Evolutionary conservation across 768 basidiomycete species (phyloP).

Genomic region (Amanita brunnescens): DNA sequence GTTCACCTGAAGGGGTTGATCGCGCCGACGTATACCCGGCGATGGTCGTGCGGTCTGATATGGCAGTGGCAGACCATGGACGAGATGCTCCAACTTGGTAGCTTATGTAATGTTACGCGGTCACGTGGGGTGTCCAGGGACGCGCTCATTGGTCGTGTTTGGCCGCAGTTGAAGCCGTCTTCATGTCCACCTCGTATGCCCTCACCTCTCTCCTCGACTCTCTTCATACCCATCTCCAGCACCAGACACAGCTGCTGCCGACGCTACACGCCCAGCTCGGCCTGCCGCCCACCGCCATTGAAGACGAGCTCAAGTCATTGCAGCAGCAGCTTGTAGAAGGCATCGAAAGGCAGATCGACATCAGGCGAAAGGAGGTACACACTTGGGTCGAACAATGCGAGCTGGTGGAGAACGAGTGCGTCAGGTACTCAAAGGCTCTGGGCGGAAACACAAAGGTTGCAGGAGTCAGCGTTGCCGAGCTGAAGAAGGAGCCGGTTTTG

Average conservation of each 20-base stretch:
- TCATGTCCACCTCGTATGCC: constrained; percentile 23
- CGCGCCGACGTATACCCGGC: not conserved
- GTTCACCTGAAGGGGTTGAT: not conserved
- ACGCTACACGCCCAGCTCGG: constrained; percentile 80
- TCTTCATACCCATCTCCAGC: constrained; percentile 67
- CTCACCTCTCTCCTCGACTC: constrained; percentile 68
- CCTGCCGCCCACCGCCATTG: constrained; percentile 67
- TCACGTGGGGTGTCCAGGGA: constrained; percentile 12
- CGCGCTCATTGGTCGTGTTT: constrained; percentile 9
- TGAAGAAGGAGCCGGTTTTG: constrained; percentile 63
- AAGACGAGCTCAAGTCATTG: constrained; percentile 68
- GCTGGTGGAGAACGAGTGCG: constrained; percentile 52
- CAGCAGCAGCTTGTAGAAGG: constrained; percentile 69
- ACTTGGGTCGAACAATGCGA: constrained; percentile 59
- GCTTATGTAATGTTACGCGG: not conserved
- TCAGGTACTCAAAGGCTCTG: constrained; percentile 58
- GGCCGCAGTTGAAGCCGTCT: constrained; percentile 1
- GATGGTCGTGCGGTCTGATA: no score
- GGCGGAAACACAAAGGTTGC: constrained; percentile 65
- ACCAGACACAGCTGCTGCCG: constrained; percentile 76
- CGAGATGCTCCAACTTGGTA: not conserved
- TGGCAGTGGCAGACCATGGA: not conserved
- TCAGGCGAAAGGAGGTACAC: constrained; percentile 69
- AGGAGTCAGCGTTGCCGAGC: constrained; percentile 55
- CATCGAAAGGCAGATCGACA: constrained; percentile 65